phyloP scores from a whole-genome alignment of 257 asterid species.

The Solanum etuberosum region DNA sequence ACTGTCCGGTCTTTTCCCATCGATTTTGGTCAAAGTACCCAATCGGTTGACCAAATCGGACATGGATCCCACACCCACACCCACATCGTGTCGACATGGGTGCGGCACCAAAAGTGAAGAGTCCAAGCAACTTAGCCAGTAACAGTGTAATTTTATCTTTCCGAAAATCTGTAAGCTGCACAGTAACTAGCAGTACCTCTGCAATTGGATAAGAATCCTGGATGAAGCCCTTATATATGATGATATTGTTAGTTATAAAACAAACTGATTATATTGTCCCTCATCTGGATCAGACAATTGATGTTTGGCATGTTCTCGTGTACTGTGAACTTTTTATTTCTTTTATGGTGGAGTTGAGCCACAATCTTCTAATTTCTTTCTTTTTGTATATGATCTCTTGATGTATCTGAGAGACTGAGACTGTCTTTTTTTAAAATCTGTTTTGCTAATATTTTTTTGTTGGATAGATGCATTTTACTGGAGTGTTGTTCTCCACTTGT shows the following conservation, averaged over 20 bases:
- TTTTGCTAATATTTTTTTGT: not conserved
- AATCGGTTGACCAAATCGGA: too few species aligned
- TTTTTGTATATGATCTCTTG: not conserved
- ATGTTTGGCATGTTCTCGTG: not conserved
- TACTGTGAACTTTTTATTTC: not conserved
- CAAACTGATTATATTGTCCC: not conserved
- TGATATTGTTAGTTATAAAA: not conserved
- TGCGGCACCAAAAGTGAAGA: too few species aligned
- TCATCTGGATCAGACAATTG: not conserved
- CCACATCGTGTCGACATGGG: too few species aligned
- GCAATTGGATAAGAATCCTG: not conserved
- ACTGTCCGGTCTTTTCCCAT: too few species aligned
- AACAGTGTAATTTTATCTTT: not conserved
- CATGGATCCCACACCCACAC: too few species aligned
- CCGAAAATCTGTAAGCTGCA: not conserved
- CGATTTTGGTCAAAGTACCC: too few species aligned
- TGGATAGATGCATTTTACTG: not conserved
- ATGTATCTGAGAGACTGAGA: not conserved
- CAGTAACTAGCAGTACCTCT: not conserved
- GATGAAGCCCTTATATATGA: not conserved
- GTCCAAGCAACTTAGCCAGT: too few species aligned
- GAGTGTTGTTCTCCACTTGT: not conserved
- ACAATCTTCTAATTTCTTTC: not conserved
- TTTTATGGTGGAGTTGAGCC: not conserved
- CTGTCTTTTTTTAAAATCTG: not conserved